These are phyloP conservation scores for Parachaetomium inaequale DNA, from an alignment of 495 filamentous ascomycete genomes.

Conservation along the genomic window DNA sequence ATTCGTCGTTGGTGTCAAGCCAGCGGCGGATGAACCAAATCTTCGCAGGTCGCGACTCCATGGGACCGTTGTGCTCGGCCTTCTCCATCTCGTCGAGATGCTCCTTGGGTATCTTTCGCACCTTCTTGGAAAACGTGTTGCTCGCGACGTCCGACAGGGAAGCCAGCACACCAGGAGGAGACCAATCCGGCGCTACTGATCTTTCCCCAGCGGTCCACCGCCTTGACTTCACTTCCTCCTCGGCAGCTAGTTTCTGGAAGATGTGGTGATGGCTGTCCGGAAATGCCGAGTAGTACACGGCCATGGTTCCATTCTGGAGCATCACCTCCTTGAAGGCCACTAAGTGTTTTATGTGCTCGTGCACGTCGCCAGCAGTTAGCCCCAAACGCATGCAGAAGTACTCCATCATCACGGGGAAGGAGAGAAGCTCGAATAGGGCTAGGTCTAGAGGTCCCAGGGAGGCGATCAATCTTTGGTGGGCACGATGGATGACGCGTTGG, in stretches of 20 bases:
- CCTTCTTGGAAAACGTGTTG: not conserved
- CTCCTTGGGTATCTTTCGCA: not conserved
- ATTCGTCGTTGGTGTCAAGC: not conserved
- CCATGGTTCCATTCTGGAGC: not conserved
- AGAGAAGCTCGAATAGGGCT: not conserved
- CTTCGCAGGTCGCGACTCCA: not conserved
- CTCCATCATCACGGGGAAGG: too few species aligned
- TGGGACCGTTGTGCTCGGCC: not conserved
- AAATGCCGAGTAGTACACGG: not conserved
- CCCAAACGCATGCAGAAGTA: too few species aligned
- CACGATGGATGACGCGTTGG: not conserved
- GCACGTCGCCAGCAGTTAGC: too few species aligned
- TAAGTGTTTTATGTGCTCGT: too few species aligned
- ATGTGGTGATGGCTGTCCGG: too few species aligned
- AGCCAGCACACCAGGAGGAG: not conserved
- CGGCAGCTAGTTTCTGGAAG: too few species aligned
- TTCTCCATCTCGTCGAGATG: not conserved
- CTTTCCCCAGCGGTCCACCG: not conserved
- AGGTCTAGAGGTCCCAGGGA: not conserved
- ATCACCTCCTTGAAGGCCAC: too few species aligned
- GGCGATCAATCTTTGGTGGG: not conserved
- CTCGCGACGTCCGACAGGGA: not conserved
- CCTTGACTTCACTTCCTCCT: too few species aligned
- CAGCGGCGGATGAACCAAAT: not conserved
- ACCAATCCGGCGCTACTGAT: not conserved